Evolutionary conservation across 257 asterid species (phyloP).

Genomic region (Solanum okadae): DNA sequence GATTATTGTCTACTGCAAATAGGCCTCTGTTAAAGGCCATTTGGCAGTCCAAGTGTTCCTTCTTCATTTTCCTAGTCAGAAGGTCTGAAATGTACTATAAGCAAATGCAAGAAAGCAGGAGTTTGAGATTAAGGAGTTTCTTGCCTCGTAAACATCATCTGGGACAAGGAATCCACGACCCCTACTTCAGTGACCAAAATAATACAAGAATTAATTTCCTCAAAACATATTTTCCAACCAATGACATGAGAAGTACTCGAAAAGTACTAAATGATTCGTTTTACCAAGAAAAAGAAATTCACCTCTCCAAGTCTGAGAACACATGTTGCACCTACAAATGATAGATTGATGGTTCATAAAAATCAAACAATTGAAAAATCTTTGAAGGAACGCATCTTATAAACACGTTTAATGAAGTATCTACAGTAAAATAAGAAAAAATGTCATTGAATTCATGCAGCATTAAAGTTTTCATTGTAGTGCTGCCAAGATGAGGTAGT

Average conservation of each 20-base stretch:
- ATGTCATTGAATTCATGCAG: neutral
- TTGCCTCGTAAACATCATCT: slow-evolving; percentile 67
- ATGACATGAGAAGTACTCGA: neutral
- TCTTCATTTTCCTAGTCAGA: neutral
- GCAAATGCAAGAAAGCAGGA: neutral
- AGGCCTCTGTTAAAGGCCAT: neutral
- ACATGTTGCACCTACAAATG: slow-evolving; percentile 66
- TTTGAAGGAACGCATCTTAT: neutral
- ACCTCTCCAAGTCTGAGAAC: slow-evolving; percentile 78
- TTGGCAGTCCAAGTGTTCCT: neutral
- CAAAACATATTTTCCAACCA: neutral
- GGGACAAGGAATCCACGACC: slow-evolving; percentile 75
- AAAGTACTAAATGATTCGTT: neutral
- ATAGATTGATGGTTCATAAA: neutral
- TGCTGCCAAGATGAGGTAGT: neutral
- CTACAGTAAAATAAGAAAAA: neutral
- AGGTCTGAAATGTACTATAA: neutral
- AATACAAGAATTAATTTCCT: slow-evolving; percentile 3
- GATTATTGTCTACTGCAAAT: neutral
- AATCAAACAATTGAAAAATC: neutral
- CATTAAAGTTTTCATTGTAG: neutral
- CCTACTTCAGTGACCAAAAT: slow-evolving; percentile 35
- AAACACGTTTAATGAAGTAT: neutral
- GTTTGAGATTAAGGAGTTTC: neutral
- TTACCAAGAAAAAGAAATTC: slow-evolving; percentile 7